These are phyloP conservation scores for Candida tibetensis DNA, from an alignment of 805 yeast species.

Conservation along the genomic window DNA sequence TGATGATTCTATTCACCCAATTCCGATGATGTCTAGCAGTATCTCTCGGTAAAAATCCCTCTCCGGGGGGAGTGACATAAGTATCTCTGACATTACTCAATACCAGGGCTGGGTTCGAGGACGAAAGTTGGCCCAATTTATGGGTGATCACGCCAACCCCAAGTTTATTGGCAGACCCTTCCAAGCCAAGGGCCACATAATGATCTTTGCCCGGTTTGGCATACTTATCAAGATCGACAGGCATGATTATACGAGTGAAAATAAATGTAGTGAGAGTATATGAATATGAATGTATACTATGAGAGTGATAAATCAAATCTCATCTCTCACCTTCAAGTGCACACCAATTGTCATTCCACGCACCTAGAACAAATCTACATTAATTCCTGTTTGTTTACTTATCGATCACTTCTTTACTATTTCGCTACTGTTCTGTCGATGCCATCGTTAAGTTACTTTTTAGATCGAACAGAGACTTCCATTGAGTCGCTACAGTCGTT, in stretches of 20 bases:
- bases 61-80: conserved; percentile 95
- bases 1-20: conserved; percentile 83
- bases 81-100: conserved; percentile 93
- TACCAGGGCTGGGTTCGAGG: conserved; percentile 65
- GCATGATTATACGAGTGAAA: conserved; percentile 12
- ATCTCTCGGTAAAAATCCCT: conserved; percentile 94
- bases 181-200: conserved; percentile 83
- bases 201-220: conserved; percentile 42
- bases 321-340: too few relatives aligned
- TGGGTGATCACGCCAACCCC: conserved; percentile 93
- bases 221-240: conserved; percentile 47
- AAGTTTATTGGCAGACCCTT: conserved; percentile 95
- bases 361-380: too few relatives aligned
- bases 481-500: conserved; percentile 40
- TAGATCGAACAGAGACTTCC: conserved; percentile 36
- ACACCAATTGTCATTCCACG: too few relatives aligned
- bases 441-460: conserved; percentile 21
- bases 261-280: too few relatives aligned
- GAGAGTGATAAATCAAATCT: too few relatives aligned
- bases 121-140: conserved; percentile 53
- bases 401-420: too few relatives aligned
- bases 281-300: too few relatives aligned
- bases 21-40: conserved; percentile 95
- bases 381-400: too few relatives aligned
- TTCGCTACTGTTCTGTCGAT: too few relatives aligned